phyloP scores from a whole-genome alignment of 306 rosid genomes.

The Rosa rugosa region DNA sequence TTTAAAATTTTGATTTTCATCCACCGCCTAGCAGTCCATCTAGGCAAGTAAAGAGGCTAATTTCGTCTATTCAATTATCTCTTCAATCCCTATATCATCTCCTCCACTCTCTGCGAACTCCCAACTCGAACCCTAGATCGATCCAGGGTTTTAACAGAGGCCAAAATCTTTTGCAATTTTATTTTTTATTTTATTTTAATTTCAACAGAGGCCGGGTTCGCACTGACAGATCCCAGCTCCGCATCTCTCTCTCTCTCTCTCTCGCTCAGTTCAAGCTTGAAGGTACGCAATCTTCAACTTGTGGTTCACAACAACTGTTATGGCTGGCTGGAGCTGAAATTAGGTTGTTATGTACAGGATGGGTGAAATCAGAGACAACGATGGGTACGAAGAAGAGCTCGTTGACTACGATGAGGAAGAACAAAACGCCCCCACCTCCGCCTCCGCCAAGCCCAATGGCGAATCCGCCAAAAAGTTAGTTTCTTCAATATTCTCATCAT shows the following conservation, averaged over 20 bases:
- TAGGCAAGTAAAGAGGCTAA: background rate
- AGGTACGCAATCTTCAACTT: slow-evolving; percentile 38
- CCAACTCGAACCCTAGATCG: slow-evolving; percentile 43
- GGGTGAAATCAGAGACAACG: slow-evolving; percentile 73
- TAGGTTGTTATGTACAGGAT: slow-evolving; percentile 22
- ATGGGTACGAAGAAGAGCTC: slow-evolving; percentile 71
- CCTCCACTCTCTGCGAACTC: background rate
- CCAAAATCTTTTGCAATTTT: background rate
- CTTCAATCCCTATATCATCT: background rate
- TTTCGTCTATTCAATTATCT: background rate
- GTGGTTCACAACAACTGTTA: background rate
- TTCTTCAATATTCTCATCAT: background rate
- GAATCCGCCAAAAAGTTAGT: slow-evolving; percentile 64
- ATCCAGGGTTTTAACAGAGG: slow-evolving; percentile 44
- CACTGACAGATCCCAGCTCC: background rate
- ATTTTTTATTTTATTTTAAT: background rate
- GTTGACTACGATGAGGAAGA: slow-evolving; percentile 74
- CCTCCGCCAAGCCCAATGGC: slow-evolving; percentile 43
- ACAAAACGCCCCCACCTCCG: slow-evolving; percentile 55
- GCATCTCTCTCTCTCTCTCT: background rate
- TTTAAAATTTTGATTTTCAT: too few species aligned
- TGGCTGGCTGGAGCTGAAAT: background rate
- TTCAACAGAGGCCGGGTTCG: slow-evolving; percentile 7
- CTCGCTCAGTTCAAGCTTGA: slow-evolving; percentile 18
- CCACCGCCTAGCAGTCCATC: too few species aligned